Conservation (phyloP, 2,329 filamentous ascomycete genomes). For the Penicillium sp. region DNA sequence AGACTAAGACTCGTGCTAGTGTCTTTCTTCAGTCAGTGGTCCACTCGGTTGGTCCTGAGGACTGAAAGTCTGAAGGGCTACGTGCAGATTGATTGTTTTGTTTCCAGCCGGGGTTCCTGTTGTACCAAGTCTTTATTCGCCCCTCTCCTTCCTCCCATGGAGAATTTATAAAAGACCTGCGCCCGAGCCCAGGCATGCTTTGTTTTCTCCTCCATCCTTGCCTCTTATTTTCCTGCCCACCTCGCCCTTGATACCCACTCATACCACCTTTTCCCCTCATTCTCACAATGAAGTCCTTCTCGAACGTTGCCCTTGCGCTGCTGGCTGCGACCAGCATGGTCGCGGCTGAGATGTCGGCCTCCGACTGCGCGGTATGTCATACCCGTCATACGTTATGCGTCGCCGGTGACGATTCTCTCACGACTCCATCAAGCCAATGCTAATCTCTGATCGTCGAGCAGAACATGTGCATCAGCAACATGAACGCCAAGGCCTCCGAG, state of each 20-base stretch:
- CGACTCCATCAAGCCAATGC: background rate
- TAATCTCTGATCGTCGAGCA: conserved; percentile 27
- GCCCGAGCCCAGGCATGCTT: background rate
- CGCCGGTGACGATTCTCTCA: background rate
- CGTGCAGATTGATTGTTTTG: conserved; percentile 20
- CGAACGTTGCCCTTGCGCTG: conserved; percentile 31
- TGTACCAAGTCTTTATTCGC: background rate
- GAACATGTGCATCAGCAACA: conserved; percentile 50
- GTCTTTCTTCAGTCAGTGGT: background rate
- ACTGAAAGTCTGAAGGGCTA: background rate
- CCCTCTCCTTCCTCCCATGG: background rate
- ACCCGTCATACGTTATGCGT: background rate
- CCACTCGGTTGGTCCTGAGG: background rate
- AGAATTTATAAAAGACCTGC: conserved; percentile 23
- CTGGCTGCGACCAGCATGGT: conserved; percentile 32
- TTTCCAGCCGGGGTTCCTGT: conserved; percentile 8
- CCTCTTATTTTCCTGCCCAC: conserved; percentile 1
- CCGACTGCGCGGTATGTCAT: conserved; percentile 35
- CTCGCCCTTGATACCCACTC: conserved; percentile 1
- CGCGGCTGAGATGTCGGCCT: conserved; percentile 28
- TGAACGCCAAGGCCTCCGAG: conserved; percentile 42
- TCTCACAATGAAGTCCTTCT: conserved; percentile 37
- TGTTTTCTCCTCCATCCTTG: background rate
- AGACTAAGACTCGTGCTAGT: conserved; percentile 8
- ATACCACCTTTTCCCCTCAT: background rate